Percentiles rank a stretch among this genome's conserved stretches.
These are phyloP conservation scores for Letharia columbiana DNA, from an alignment of 495 filamentous ascomycete genomes.

Conservation along the genomic window DNA sequence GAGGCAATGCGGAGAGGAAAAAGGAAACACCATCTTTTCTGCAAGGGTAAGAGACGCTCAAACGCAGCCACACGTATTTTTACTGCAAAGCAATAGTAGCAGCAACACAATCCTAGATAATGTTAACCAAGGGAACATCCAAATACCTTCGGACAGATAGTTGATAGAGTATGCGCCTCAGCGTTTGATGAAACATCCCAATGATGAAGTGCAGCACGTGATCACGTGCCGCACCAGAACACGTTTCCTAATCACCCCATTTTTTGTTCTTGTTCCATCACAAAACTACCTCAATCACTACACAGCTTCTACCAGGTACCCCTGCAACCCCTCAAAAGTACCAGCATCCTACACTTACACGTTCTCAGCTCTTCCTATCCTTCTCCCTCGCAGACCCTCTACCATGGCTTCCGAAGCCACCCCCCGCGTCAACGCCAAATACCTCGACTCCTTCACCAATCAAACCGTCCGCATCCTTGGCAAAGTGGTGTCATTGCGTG, in stretches of 20 bases:
- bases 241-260: neutral
- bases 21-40: neutral
- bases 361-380: neutral
- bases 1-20: neutral
- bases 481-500: constrained; percentile 69
- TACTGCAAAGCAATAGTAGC: neutral
- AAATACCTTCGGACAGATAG: neutral
- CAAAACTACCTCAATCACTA: neutral
- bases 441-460: constrained; percentile 32
- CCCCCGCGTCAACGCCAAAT: constrained; percentile 23
- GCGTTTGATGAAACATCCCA: constrained; percentile 3
- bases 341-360: neutral
- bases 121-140: neutral
- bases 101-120: neutral
- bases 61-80: neutral
- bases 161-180: neutral
- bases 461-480: constrained; percentile 78
- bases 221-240: neutral
- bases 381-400: neutral
- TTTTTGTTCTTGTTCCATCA: neutral
- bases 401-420: constrained; percentile 26
- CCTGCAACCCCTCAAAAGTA: neutral
- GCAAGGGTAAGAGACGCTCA: neutral
- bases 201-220: neutral
- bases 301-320: neutral